A percentile compares a stretch with the other conserved stretches of the same genome.
These are phyloP conservation scores for Dianthus caryophyllus DNA, from an alignment of 148 eudicot genomes.

Conservation along the genomic window DNA sequence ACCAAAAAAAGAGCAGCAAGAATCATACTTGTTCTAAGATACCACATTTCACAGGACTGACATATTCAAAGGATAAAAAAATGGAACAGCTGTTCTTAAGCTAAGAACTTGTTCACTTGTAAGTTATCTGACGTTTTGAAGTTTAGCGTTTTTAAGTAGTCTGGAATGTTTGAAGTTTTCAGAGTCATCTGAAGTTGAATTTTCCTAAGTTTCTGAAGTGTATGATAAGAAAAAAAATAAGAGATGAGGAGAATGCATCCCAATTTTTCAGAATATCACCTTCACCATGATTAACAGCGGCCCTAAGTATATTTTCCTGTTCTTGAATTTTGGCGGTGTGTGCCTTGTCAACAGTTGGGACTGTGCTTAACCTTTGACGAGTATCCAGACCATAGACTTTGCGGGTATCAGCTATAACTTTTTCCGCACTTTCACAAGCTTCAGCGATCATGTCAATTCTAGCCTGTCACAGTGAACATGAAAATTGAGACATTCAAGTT, in stretches of 20 bases:
- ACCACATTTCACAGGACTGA: not conserved
- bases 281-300: slow-evolving; percentile 92
- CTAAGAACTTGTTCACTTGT: too few species aligned
- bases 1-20: not conserved
- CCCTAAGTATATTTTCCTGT: slow-evolving; percentile 78
- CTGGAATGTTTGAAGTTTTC: slow-evolving; percentile 1
- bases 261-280: too few species aligned
- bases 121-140: too few species aligned
- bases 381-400: slow-evolving; percentile 80
- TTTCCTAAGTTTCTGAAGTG: too few species aligned
- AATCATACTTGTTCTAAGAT: not conserved
- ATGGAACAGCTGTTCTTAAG: not conserved
- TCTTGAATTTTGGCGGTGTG: slow-evolving; percentile 95
- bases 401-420: slow-evolving; percentile 91
- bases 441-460: slow-evolving; percentile 93
- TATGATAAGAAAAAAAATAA: too few species aligned
- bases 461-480: slow-evolving; percentile 40
- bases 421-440: slow-evolving; percentile 98
- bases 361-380: slow-evolving; percentile 60
- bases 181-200: too few species aligned
- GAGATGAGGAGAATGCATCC: too few species aligned
- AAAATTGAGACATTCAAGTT: slow-evolving; percentile 5
- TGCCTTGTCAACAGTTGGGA: slow-evolving; percentile 85
- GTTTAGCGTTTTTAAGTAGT: not conserved
- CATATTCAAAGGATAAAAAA: not conserved